Conservation (phyloP, 2,329 filamentous ascomycete species). For the Clarireedia homoeocarpa region DNA sequence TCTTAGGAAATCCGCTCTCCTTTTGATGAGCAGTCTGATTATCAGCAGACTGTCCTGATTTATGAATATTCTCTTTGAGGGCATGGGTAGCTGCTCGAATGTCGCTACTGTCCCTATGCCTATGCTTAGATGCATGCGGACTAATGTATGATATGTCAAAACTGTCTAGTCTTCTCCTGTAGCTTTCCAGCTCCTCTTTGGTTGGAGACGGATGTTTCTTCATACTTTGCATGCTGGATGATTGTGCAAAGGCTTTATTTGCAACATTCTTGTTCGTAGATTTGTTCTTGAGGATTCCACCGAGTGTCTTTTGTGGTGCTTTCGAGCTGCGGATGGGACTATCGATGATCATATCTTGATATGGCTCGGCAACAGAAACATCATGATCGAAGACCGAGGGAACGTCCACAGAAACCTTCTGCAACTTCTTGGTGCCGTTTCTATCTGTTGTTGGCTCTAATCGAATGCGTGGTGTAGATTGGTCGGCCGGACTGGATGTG, state of each 20-base stretch:
- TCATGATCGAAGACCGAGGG: slow-evolving; percentile 18
- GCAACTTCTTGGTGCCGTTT: slow-evolving; percentile 13
- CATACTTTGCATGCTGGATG: neutral
- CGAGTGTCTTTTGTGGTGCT: neutral
- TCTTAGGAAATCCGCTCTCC: neutral
- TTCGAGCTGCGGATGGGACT: neutral
- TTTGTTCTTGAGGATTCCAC: neutral
- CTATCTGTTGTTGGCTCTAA: slow-evolving; percentile 18
- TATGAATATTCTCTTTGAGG: neutral
- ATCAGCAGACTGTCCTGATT: neutral
- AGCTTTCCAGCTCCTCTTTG: slow-evolving; percentile 19
- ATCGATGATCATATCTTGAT: slow-evolving; percentile 4
- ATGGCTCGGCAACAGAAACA: neutral
- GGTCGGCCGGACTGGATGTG: slow-evolving; percentile 23
- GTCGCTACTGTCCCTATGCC: slow-evolving; percentile 3
- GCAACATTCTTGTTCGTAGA: neutral
- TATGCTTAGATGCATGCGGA: neutral
- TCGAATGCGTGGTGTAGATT: slow-evolving; percentile 24
- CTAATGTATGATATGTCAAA: neutral
- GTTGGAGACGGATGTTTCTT: slow-evolving; percentile 25
- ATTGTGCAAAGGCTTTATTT: neutral
- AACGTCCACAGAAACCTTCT: slow-evolving; percentile 12
- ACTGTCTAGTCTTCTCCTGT: slow-evolving; percentile 8
- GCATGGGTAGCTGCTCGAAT: neutral
- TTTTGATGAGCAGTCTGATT: neutral